Base-by-base conservation (phyloP, 2,329 filamentous ascomycete species). In the Colletotrichum chlorophyti region DNA sequence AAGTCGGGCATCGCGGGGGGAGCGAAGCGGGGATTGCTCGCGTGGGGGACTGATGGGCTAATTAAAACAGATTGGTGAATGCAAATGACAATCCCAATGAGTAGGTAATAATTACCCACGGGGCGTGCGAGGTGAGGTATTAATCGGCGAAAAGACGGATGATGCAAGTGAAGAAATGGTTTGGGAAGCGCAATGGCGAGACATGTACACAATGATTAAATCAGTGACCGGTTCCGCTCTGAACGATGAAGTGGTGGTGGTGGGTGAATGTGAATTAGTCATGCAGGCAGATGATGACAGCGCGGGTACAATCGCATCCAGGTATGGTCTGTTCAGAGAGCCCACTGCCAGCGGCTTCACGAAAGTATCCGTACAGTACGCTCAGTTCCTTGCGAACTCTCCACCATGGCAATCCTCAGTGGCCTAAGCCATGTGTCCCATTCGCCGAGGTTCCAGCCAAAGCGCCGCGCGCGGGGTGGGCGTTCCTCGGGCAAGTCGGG, bases 1-100 rank as follows among this genome's bases (percentile, higher is more conserved):
- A 69, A 67, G 43, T 48, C 59, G 24, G 61, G 61, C 61, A 63
- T 63, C 40, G 41, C 59, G 45, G 49, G 50, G 40, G 4, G 23
- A 11, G 38, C 9, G 34, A 47, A 47, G 27, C 29, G 38, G 58
- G 37, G 46, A 27, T n/a, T 35, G 49, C 49, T 38, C 0, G n/a
- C 1, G 24, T 9, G 47, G 6, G 52, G 27, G n/a, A 35, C 34
- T 53, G 49, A 35, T 35, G 38, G 17, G 47, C 21, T 19, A 35
- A 50, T 29, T 31, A 31, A 10, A 12, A 26, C 9, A 41, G 12
- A 26, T 40, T 26, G 47, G 17, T 15, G 19, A 12, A 35, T 17
- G 12, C 23, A 10, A 41, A 9, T 12, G 53, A 24, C 43, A 59
- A 43, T 38, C 21, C 24, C 37, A 40, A 27, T 31, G 31, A 43